These are phyloP conservation scores for Oidium heveae DNA, from an alignment of 2,329 filamentous ascomycete species.

Conservation along the genomic window DNA sequence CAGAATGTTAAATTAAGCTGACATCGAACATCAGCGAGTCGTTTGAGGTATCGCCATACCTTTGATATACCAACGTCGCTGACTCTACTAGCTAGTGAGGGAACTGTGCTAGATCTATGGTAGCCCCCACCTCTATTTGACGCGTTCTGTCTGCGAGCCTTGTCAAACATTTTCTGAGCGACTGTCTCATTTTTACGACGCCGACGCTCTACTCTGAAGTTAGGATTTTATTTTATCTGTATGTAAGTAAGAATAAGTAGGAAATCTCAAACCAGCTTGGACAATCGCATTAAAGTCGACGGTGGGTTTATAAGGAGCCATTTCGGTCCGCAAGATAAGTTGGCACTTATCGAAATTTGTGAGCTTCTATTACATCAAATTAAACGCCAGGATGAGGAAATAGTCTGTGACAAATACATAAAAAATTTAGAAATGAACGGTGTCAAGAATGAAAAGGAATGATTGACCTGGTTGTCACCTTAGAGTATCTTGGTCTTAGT, in stretches of 20 bases:
- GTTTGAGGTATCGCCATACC: conserved; percentile 18
- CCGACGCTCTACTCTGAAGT: conserved; percentile 22
- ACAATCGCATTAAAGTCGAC: conserved; percentile 14
- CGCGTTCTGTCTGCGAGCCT: conserved; percentile 28
- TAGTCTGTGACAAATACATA: too few relatives aligned
- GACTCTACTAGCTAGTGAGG: conserved; percentile 44
- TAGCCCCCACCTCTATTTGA: conserved; percentile 21
- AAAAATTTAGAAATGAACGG: too few relatives aligned
- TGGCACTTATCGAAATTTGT: conserved; percentile 1
- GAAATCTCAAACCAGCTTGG: conserved; percentile 8
- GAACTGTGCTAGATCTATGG: conserved; percentile 18
- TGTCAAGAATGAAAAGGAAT: too few relatives aligned
- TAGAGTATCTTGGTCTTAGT: too few relatives aligned
- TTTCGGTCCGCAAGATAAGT: conserved; percentile 4
- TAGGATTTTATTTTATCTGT: neutral
- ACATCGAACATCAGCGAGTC: neutral
- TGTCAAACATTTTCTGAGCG: conserved; percentile 47
- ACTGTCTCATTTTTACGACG: conserved; percentile 46
- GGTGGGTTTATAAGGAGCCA: conserved; percentile 12
- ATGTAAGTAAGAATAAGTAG: neutral
- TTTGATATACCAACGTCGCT: conserved; percentile 33
- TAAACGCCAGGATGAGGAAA: too few relatives aligned
- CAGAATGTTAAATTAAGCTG: conserved; percentile 3
- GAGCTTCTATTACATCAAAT: neutral
- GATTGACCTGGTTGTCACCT: too few relatives aligned